These are phyloP conservation scores for Prunus padus DNA, from an alignment of 306 rosid species.

Conservation along the genomic window DNA sequence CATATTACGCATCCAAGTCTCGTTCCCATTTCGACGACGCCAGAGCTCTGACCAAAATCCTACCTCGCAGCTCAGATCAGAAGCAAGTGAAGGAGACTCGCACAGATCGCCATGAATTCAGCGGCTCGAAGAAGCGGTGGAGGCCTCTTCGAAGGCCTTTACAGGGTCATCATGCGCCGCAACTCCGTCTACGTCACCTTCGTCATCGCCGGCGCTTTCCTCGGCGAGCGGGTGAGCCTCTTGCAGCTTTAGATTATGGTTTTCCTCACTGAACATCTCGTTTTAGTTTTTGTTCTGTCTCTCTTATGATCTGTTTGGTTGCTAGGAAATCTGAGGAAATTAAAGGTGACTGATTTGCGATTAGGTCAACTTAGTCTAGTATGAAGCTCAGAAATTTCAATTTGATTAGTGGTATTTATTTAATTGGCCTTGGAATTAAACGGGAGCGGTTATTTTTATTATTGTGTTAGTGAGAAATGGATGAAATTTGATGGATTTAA, in stretches of 20 bases:
- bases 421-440: not conserved
- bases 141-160: constrained; percentile 74
- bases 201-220: constrained; percentile 86
- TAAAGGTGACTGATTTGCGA: constrained; percentile 8
- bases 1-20: not conserved
- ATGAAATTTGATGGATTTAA: not conserved
- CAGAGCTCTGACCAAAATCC: constrained; percentile 17
- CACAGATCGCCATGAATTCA: constrained; percentile 50
- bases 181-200: constrained; percentile 80
- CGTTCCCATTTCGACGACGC: not conserved
- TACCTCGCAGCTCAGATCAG: constrained; percentile 28
- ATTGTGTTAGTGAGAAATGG: not conserved
- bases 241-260: not conserved
- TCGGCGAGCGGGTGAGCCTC: constrained; percentile 81
- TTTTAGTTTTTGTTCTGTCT: not conserved
- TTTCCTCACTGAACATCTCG: not conserved
- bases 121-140: constrained; percentile 59
- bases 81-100: not conserved
- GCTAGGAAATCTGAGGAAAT: constrained; percentile 9
- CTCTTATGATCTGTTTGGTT: not conserved
- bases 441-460: not conserved
- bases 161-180: constrained; percentile 87
- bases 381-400: not conserved
- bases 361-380: not conserved
- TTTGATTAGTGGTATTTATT: not conserved